Base-by-base conservation (phyloP, 2,329 filamentous ascomycete species). In the Nemania sp. region DNA sequence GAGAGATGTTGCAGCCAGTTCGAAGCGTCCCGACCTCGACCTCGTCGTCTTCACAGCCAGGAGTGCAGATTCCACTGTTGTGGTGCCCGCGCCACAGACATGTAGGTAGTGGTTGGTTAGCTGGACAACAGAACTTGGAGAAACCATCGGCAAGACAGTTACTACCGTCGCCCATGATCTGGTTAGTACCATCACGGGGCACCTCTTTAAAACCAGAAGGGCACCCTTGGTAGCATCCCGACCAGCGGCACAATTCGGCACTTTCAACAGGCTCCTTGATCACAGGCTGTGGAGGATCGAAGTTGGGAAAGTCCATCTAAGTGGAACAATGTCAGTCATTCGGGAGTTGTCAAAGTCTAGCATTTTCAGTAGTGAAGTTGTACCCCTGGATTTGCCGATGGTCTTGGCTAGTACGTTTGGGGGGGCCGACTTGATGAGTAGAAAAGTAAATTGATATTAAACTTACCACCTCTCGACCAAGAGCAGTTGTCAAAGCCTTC, bases 161-260 rank as follows among this genome's bases (percentile, higher is more conserved):
- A 20, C 8, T 3, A 7, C 18, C 22, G 43, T 47, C 43, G 18
- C n/a, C n/a, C 43, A 47, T 47, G 43, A 47, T 47, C 43, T 47
- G 18, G 18, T 47, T 47, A n/a, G n/a, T 15, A 7, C 43, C 43
- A n/a, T 47, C 43, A 8, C 43, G 43, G 18, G n/a, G 43, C 43
- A 47, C 43, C 43, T 47, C 43, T n/a, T 47, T 47, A n/a, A 47
- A 47, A n/a, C 43, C 43, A 15, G 43, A 47, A n/a, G 43, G 43
- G n/a, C 43, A 47, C 7, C 43, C 43, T 15, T 47, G 18, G 43
- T 20, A 47, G n/a, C 43, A 47, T 15, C 43, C 22, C n/a, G 43
- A 20, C 43, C 43, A 47, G n/a, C 43, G 43, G 22, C 43, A 47
- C n/a, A n/a, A n/a, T n/a, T n/a, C 20, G n/a, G 43, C 43, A 47